Conservation (phyloP, 495 filamentous ascomycete genomes). For the Achaetomiella virescens region DNA sequence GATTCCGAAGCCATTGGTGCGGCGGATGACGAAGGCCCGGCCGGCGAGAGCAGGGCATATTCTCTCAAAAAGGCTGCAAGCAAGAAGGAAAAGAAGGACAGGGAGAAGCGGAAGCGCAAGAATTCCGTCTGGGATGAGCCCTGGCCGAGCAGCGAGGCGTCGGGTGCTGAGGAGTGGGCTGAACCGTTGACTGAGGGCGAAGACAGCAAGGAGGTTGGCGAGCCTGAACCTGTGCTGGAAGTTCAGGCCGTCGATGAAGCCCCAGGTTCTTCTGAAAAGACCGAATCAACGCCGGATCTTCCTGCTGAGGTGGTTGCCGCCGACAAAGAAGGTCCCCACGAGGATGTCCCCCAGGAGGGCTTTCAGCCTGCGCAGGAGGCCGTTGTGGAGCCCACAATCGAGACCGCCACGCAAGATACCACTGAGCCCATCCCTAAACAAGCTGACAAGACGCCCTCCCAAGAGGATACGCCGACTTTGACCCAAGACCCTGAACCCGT, state of each 20-base stretch:
- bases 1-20: not conserved
- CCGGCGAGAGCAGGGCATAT: slow-evolving; percentile 2
- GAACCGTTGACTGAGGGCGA: not conserved
- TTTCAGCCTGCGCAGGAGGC: not conserved
- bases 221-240: not conserved
- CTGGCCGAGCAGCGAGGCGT: slow-evolving; percentile 17
- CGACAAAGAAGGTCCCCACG: slow-evolving; percentile 31
- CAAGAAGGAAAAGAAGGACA: slow-evolving; percentile 18
- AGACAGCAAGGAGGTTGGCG: not conserved
- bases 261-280: not conserved
- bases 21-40: not conserved
- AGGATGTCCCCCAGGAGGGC: not conserved
- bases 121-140: slow-evolving; percentile 12
- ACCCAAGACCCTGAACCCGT: not conserved
- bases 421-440: slow-evolving; percentile 1
- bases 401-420: not conserved
- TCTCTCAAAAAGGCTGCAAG: slow-evolving; percentile 19
- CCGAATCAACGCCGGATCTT: not conserved
- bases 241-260: slow-evolving; percentile 1
- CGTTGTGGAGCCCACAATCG: slow-evolving; percentile 1
- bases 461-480: not conserved
- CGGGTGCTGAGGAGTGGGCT: slow-evolving; percentile 9
- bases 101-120: slow-evolving; percentile 28
- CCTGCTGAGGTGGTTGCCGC: slow-evolving; percentile 19
- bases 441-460: not conserved